Evolutionary conservation across 73 alveolate genomes (phyloP), one percentile per base, ranked within the genome.

Genomic region (Blepharisma japonicum): DNA sequence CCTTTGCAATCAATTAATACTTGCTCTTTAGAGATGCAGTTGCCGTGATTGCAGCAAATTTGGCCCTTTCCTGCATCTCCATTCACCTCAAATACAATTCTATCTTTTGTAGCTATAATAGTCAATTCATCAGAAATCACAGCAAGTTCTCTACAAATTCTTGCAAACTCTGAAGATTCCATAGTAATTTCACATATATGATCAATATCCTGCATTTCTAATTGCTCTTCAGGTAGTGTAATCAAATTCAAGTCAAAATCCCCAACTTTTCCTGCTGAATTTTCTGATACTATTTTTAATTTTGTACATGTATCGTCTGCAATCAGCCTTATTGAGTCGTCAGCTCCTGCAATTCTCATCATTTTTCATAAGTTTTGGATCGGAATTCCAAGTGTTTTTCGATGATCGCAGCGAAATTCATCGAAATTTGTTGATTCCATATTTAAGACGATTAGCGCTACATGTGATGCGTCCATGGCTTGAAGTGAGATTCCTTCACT

Each of bases 381-480:
- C 80, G 90, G 74, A n/a, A 97, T 90, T 18, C 99, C 99, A 71
- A 97, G 84, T 6, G 96, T 94, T 66, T 87, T 81, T 48, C 89
- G 78, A 32, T 83, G 86, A 89, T 97, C 98, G 66, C 98, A 91
- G 70, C 98, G 84, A 82, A 89, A 97, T 82, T 88, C 93, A 89
- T 97, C 97, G 87, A 97, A 97, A 42, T 98, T 98, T 66, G 95
- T 96, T 86, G 90, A 91, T 56, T 94, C 71, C 79, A 97, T 88
- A 87, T 89, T 71, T 80, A 98, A 79, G 51, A 98, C 88, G 9
- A 96, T 99, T 83, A 96, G 80, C n/a, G 99, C 99, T 11, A 96
- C 99, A 76, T 96, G 99, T 14, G 99, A 92, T 56, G 98, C 86
- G 91, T 98, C 99, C 99, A 98, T 96, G 53, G 99, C 98, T 88